phyloP scores from a whole-genome alignment of 345 rosid species.

The Euphorbia tirucalli region DNA sequence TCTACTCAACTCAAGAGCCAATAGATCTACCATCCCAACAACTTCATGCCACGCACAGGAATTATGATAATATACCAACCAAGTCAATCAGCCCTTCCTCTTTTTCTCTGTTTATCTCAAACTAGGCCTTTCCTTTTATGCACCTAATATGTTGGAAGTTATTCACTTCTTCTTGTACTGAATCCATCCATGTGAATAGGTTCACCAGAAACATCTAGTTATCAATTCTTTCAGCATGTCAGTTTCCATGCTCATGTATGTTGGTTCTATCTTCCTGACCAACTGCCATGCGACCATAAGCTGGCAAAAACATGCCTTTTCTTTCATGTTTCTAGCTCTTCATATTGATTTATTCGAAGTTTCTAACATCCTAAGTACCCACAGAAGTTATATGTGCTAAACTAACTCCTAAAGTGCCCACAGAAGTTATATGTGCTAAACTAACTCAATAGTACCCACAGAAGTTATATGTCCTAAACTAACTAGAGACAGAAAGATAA shows the following conservation, averaged over 20 bases:
- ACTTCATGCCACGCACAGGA: neutral
- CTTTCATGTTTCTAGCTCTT: neutral
- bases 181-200: neutral
- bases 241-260: too few relatives aligned
- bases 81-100: neutral
- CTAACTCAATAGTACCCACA: too few relatives aligned
- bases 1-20: slow-evolving; percentile 5
- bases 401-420: too few relatives aligned
- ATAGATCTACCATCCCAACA: neutral
- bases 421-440: too few relatives aligned
- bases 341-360: neutral
- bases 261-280: too few relatives aligned
- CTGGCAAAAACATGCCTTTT: neutral
- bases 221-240: neutral
- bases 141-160: neutral
- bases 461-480: neutral
- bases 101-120: neutral
- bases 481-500: neutral
- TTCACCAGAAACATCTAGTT: neutral
- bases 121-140: neutral
- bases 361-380: neutral
- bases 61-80: neutral
- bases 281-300: too few relatives aligned
- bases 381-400: too few relatives aligned
- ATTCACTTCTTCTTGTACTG: neutral